A percentile compares a stretch with the other conserved stretches of the same genome.
Conservation (phyloP, 2,329 filamentous ascomycete genomes). For the Nigrospora oryzae region DNA sequence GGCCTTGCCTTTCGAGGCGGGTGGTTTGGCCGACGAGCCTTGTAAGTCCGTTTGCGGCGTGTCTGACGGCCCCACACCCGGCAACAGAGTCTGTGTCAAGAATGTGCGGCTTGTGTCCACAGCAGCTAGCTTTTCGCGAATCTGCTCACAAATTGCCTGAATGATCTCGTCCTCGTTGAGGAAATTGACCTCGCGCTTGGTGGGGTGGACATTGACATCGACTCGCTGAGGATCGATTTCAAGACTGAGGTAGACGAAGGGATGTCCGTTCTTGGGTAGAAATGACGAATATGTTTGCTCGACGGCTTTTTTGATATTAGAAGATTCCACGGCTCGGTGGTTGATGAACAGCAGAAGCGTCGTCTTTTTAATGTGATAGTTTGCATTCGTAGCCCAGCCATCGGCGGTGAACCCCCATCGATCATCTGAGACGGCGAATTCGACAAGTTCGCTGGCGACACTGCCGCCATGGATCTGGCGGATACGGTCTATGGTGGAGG, state of each 20-base stretch:
- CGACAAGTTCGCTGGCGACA: conserved; percentile 81
- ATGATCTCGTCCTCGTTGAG: conserved; percentile 96
- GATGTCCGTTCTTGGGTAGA: conserved; percentile 87
- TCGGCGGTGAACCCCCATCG: conserved; percentile 78
- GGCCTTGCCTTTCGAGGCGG: conserved; percentile 26
- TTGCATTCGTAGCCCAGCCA: conserved; percentile 83
- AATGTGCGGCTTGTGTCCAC: conserved; percentile 94
- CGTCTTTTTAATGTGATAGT: conserved; percentile 88
- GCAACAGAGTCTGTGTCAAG: conserved; percentile 83
- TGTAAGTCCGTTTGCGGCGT: conserved; percentile 17
- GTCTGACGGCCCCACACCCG: conserved; percentile 41
- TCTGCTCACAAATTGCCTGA: conserved; percentile 72
- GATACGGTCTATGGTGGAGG: conserved; percentile 72
- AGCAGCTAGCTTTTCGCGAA: conserved; percentile 68
- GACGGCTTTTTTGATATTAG: conserved; percentile 76
- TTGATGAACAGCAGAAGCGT: conserved; percentile 91
- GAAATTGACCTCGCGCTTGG: conserved; percentile 94
- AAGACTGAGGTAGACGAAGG: conserved; percentile 85
- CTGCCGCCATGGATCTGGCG: conserved; percentile 79
- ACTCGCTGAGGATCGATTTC: conserved; percentile 88
- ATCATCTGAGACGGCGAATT: conserved; percentile 62
- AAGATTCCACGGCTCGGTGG: conserved; percentile 86
- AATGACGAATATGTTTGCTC: conserved; percentile 86
- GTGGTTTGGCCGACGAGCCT: conserved; percentile 21
- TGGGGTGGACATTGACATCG: conserved; percentile 96